Conservation (phyloP, 2,329 filamentous ascomycete genomes). For the Verticillium albo-atrum region DNA sequence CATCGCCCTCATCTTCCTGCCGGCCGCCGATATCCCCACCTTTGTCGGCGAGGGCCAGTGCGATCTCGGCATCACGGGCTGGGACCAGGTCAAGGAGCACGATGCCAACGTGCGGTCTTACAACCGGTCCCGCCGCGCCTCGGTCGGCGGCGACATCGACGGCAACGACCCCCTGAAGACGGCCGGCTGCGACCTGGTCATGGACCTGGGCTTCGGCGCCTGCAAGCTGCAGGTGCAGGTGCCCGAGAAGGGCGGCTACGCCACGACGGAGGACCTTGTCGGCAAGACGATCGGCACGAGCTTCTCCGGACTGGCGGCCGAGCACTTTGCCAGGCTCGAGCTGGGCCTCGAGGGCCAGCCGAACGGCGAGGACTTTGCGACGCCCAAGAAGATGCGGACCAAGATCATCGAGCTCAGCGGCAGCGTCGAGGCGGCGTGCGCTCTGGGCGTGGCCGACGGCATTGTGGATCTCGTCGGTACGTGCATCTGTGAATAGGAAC, state of each 20-base stretch:
- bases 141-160: constrained; percentile 39
- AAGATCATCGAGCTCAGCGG: constrained; percentile 93
- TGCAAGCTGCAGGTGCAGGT: constrained; percentile 98
- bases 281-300: constrained; percentile 94
- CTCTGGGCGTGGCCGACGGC: constrained; percentile 89
- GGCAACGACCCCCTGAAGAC: constrained; percentile 37
- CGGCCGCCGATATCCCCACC: constrained; percentile 93
- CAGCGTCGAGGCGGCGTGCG: constrained; percentile 95
- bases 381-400: constrained; percentile 61
- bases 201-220: constrained; percentile 85
- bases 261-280: constrained; percentile 69
- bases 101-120: constrained; percentile 57
- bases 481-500: no score
- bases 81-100: constrained; percentile 89
- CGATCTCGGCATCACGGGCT: constrained; percentile 90
- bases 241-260: constrained; percentile 74
- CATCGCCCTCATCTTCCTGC: constrained; percentile 93
- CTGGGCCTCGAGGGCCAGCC: constrained; percentile 37
- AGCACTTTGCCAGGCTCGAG: constrained; percentile 82
- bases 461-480: constrained; percentile 95
- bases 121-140: constrained; percentile 42
- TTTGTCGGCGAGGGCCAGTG: constrained; percentile 94
- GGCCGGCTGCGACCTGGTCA: constrained; percentile 73
- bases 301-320: constrained; percentile 78
- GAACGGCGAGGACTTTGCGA: constrained; percentile 25